Evolutionary conservation across 495 filamentous ascomycete genomes (phyloP), one percentile per base, ranked within the genome.

Genomic region (Schizothecium vesticola): DNA sequence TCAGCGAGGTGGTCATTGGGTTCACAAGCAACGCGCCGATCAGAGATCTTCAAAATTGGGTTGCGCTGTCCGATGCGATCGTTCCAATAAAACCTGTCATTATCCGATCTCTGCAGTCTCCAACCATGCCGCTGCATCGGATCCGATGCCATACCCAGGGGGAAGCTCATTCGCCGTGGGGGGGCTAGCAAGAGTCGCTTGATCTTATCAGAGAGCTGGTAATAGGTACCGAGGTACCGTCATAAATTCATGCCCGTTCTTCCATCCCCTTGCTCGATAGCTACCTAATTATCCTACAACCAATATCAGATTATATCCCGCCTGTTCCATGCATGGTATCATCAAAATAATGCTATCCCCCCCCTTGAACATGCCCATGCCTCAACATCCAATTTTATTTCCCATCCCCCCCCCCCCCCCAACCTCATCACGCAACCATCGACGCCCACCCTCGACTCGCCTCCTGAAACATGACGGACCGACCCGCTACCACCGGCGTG

Each of bases 401-500:
- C 73, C 22, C 63, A 22, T 56, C 16, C 66, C 61, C 63, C 19
- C 19, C 7, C 26, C 26, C 26, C 2, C 6, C 26, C 26, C 26
- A 28, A 59, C 43, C 58, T 60, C 22, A 33, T 43, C 43, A 70
- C 7, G 43, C 23, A 56, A 31, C 29, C 64, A 64, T 67, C 11
- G 57, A 65, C 63, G 31, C 66, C 69, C 67, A 68, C 56, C 71
- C 59, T 61, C 65, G 56, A 33, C 64, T 36, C 10, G 28, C 59
- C 3, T 68, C 68, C 26, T 26, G 60, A n/a, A 56, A 56, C 22
- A 67, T 51, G n/a, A 66, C 59, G 57, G 59, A 65, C 59, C 62
- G 59, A 0, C 67, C 70, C 23, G 68, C 64, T 59, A 73, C 71
- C 0, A 76, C 77, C 13, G 80, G 79, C 22, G 80, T 82, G 59